Percentiles rank a stretch among this genome's conserved stretches.
Conservation (phyloP, 371 early-diverging fungal species). For the Zopfochytrium polystomum region DNA sequence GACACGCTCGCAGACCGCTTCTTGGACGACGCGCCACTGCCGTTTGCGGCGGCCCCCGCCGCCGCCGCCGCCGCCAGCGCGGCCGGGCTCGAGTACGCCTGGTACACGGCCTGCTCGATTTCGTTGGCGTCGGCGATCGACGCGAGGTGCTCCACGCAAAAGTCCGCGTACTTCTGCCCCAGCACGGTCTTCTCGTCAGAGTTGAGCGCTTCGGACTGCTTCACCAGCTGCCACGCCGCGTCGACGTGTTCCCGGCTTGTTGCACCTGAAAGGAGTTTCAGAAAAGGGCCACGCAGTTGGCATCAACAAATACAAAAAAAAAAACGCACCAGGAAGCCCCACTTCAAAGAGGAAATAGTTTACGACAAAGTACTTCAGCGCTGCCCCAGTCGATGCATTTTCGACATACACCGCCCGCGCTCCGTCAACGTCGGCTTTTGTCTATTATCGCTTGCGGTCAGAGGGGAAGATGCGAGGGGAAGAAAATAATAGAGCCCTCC, state of each 20-base stretch:
- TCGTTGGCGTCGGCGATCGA: constrained; percentile 16
- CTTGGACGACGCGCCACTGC: too few relatives aligned
- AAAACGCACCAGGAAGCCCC: constrained; percentile 49
- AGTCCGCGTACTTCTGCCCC: constrained; percentile 50
- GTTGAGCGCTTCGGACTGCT: constrained; percentile 34
- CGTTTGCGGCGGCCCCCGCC: too few relatives aligned
- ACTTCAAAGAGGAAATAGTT: constrained; percentile 60
- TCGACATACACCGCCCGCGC: constrained; percentile 48
- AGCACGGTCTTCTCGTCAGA: constrained; percentile 47
- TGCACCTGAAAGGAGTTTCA: constrained; percentile 4
- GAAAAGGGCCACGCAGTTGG: not conserved
- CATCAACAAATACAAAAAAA: not conserved
- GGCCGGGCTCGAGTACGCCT: constrained; percentile 9
- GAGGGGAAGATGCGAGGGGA: constrained; percentile 4
- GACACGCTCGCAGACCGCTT: too few relatives aligned
- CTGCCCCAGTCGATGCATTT: constrained; percentile 32
- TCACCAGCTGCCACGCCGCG: constrained; percentile 48
- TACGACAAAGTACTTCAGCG: constrained; percentile 51
- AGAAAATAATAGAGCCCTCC: not conserved
- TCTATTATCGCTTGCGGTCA: not conserved
- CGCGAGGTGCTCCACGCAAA: constrained; percentile 48
- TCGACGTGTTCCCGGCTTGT: constrained; percentile 40
- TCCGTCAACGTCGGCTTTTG: constrained; percentile 42
- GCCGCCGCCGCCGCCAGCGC: constrained; percentile 4
- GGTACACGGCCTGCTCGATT: constrained; percentile 24